Percentiles rank a stretch among this genome's conserved stretches.
Conservation (phyloP, 306 rosid species). For the Carpinus fangiana region DNA sequence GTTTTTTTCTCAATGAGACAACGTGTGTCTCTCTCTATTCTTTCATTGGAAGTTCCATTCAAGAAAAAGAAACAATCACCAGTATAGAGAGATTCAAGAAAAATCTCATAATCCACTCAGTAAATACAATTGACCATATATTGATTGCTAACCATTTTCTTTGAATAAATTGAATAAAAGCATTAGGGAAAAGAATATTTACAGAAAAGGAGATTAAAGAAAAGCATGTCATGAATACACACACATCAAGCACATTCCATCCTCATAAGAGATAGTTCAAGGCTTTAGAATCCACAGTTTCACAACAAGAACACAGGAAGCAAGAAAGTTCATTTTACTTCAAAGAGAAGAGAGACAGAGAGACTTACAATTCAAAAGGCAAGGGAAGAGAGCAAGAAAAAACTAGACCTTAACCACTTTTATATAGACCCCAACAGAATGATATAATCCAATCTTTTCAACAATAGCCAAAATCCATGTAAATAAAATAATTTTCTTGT, state of each 20-base stretch:
- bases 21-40: not conserved
- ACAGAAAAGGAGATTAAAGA: not conserved
- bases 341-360: not conserved
- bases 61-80: not conserved
- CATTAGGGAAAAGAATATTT: not conserved
- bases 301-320: not conserved
- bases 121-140: no score
- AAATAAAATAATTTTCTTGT: not conserved
- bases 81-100: not conserved
- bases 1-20: not conserved
- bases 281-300: not conserved
- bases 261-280: not conserved
- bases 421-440: not conserved
- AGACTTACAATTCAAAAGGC: not conserved
- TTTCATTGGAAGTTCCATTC: not conserved
- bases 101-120: no score
- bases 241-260: not conserved
- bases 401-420: not conserved
- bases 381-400: not conserved
- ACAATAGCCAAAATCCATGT: not conserved
- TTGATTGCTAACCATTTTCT: no score
- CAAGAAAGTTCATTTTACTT: not conserved
- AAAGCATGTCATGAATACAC: not conserved
- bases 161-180: not conserved
- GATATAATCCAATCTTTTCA: not conserved